Evolutionary conservation across 768 basidiomycete species (phyloP), one percentile per base, ranked within the genome.

Genomic region (Phlebiopsis flavidoalba): DNA sequence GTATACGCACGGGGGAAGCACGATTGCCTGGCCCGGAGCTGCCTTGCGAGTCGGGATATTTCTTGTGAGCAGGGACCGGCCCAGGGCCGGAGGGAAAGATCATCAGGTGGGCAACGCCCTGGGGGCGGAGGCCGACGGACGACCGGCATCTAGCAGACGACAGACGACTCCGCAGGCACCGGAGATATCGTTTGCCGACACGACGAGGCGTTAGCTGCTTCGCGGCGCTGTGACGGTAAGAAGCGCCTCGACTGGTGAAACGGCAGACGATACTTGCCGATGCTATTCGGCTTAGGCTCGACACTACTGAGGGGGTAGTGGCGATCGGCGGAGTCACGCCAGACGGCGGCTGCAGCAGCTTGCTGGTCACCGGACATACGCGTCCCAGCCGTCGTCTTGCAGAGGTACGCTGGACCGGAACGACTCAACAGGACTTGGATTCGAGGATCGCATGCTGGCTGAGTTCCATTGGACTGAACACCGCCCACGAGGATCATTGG

Each of bases 291-390:
- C 46, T 69, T 59, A 31, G 78, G 74, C 36, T 67, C 63, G 46
- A 66, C 48, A 47, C n/a, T n/a, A 71, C 64, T 49, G 75, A 65
- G 26, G 81, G 77, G 8, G 83, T 82, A n/a, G 87, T 84, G 6
- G 79, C 74, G 66, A 94, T 93, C 1, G 92, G 91, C n/a, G 85
- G 79, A 15, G 91, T 83, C 48, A 91, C 81, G 7, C 92, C 91
- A 19, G 86, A 81, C 10, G 92, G 91, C 47, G 93, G 92, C 67
- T 91, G 89, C 62, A 95, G 73, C 15, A 97, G 78, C 69, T 89
- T 92, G 58, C 94, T n/a, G 83, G 53, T 95, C 91, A n/a, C 49
- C 85, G 85, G 53, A 94, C 81, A 71, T 97, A 96, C 48, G 81
- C 74, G 63, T 95, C 89, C 94, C 94, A 97, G 64, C 90, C 87